These are phyloP conservation scores for Phytophthora litchii DNA, from an alignment of 352 stramenopile genomes.

Conservation along the genomic window DNA sequence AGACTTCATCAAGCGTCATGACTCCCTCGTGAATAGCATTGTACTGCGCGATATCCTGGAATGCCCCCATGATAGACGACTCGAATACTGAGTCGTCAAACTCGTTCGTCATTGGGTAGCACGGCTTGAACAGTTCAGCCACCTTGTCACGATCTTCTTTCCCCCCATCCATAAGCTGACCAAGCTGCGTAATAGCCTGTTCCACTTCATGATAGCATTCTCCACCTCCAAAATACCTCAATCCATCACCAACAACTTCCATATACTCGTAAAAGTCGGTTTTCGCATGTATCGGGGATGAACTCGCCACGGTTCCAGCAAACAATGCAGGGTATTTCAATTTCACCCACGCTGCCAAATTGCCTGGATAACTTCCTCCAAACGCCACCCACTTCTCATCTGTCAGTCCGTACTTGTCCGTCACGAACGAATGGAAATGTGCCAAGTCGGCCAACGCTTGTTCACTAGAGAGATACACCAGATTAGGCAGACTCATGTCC, in stretches of 20 bases:
- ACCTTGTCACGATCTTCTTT: slow-evolving; percentile 52
- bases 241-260: slow-evolving; percentile 80
- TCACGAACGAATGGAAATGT: slow-evolving; percentile 85
- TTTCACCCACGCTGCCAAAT: slow-evolving; percentile 93
- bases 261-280: slow-evolving; percentile 89
- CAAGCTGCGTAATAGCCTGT: slow-evolving; percentile 54
- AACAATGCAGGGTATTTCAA: slow-evolving; percentile 94
- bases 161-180: slow-evolving; percentile 58
- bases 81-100: slow-evolving; percentile 86
- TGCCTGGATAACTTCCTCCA: slow-evolving; percentile 95
- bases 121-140: slow-evolving; percentile 61
- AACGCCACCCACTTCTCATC: slow-evolving; percentile 92
- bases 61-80: slow-evolving; percentile 73
- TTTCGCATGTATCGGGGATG: slow-evolving; percentile 87
- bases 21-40: slow-evolving; percentile 56
- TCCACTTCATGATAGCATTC: slow-evolving; percentile 84
- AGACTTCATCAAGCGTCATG: slow-evolving; percentile 70
- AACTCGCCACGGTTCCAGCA: slow-evolving; percentile 91
- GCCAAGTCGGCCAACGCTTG: slow-evolving; percentile 93
- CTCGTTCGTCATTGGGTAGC: slow-evolving; percentile 76
- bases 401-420: slow-evolving; percentile 65
- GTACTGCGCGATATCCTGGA: slow-evolving; percentile 83
- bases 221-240: slow-evolving; percentile 84
- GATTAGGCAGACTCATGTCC: slow-evolving; percentile 80
- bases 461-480: slow-evolving; percentile 90